phyloP scores from a whole-genome alignment of 2,329 filamentous ascomycete species.

The Thermothelomyces thermophilus region DNA sequence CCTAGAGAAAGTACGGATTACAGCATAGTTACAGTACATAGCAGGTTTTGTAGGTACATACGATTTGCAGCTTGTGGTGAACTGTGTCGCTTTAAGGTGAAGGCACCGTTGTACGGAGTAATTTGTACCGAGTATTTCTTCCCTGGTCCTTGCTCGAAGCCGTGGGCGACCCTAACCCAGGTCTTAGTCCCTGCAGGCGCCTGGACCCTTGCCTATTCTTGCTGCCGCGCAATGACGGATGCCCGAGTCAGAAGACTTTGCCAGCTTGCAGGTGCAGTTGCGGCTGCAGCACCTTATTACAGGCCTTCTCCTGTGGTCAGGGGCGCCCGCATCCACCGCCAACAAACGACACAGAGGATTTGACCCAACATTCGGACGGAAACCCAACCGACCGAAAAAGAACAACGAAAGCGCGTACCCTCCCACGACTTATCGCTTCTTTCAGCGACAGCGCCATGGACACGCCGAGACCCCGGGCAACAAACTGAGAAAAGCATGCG shows the following conservation, averaged over 20 bases:
- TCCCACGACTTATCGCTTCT: not conserved
- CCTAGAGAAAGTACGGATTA: too few relatives aligned
- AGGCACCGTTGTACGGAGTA: too few relatives aligned
- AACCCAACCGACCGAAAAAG: not conserved
- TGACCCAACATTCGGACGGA: not conserved
- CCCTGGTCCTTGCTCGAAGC: too few relatives aligned
- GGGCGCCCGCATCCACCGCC: conserved; percentile 3
- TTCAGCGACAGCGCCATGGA: conserved; percentile 17
- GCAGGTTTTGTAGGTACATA: too few relatives aligned
- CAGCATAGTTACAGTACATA: too few relatives aligned
- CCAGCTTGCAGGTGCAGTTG: conserved; percentile 11
- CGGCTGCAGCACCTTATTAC: too few relatives aligned
- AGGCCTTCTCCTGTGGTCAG: not conserved
- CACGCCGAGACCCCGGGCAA: conserved; percentile 7
- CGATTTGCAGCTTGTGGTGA: too few relatives aligned
- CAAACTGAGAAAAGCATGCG: conserved; percentile 21
- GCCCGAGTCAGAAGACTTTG: conserved; percentile 2
- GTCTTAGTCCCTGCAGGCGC: not conserved
- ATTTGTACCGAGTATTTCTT: too few relatives aligned
- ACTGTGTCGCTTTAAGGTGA: too few relatives aligned
- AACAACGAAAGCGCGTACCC: not conserved
- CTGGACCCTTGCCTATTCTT: not conserved
- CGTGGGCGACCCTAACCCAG: conserved; percentile 9
- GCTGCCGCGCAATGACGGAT: not conserved
- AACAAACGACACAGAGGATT: not conserved